Percentiles rank a stretch among this genome's conserved stretches.
These are phyloP conservation scores for Rehmannia glutinosa DNA, from an alignment of 257 asterid species.

Conservation along the genomic window DNA sequence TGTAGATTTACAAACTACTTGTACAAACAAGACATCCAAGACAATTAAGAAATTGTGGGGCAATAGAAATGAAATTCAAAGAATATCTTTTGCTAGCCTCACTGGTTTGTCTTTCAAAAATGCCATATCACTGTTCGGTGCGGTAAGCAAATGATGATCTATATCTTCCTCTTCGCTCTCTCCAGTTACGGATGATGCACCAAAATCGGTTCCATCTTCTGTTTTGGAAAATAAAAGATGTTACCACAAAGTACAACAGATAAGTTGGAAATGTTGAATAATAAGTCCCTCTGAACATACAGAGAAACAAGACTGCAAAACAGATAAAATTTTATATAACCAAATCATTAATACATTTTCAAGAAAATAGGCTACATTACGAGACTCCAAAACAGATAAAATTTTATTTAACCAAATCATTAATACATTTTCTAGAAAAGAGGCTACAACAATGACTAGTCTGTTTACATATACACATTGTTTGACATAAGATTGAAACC, in stretches of 20 bases:
- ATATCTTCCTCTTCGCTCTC: slow-evolving; percentile 55
- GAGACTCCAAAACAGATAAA: background rate
- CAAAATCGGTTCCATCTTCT: slow-evolving; percentile 55
- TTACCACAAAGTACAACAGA: background rate
- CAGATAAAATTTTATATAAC: background rate
- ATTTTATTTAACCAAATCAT: background rate
- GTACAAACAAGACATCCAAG: slow-evolving; percentile 17
- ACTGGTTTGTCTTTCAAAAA: slow-evolving; percentile 69
- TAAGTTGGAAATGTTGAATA: background rate
- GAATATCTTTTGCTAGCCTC: slow-evolving; percentile 55
- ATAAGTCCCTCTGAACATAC: background rate
- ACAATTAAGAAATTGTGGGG: background rate
- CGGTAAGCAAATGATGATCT: slow-evolving; percentile 59
- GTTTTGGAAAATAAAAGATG: slow-evolving; percentile 2
- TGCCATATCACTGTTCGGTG: slow-evolving; percentile 56
- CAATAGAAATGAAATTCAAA: slow-evolving; percentile 24
- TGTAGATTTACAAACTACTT: slow-evolving; percentile 17
- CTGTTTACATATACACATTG: background rate
- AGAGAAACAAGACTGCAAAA: background rate
- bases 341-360: background rate
- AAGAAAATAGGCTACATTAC: background rate
- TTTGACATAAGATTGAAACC: background rate
- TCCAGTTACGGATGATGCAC: slow-evolving; percentile 35
- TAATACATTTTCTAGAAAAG: background rate
- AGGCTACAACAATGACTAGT: background rate